Base-by-base conservation (phyloP, 495 filamentous ascomycete species). In the Penicillium tannophilum region DNA sequence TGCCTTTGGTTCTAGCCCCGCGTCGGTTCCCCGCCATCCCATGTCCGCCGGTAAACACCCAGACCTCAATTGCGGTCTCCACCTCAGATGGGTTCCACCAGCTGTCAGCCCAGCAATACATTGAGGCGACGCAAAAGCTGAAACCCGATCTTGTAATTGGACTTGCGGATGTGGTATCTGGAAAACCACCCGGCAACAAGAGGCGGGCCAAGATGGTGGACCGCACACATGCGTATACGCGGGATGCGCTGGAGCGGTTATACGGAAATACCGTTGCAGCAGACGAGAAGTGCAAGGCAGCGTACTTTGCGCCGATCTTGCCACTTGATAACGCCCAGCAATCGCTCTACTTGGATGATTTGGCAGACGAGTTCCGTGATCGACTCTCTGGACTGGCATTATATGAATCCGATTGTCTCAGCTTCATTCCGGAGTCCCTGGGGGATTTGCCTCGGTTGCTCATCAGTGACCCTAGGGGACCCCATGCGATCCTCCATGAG, bases 31-130 rank as follows among this genome's bases (percentile, higher is more conserved):
- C 92, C 2, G 86, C 93, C 1, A 86, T 97, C 41, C 60, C 82
- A 28, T 86, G 87, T 23, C 89, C 92, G 1, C 76, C 82, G 45
- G 79, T 87, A 14, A 97, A 96, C 68, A 89, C 85, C 19, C 81
- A 88, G 46, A 80, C 80, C 28, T 83, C 86, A 33, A 81, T 98
- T 39, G 84, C 89, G 16, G 80, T 98, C 47, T 83, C 88, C 54
- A 97, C 94, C 8, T 89, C 89, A 2, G 85, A 90, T 2, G 94
- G 94, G 30, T 97, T 94, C 73, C 80, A 84, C 44, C 74, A 81
- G 56, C 75, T 98, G 11, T 79, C 82, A 49, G 83, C 84, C 0
- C 73, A 80, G 1, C 83, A 92, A 47, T 98, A 92, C 74, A 75
- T 82, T 33, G 72, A 82, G 11, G 86, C 84, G 12, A 71, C 87